Evolutionary conservation across 306 rosid genomes (phyloP), one percentile per base, ranked within the genome.

Genomic region (Psophocarpus tetragonolobus): DNA sequence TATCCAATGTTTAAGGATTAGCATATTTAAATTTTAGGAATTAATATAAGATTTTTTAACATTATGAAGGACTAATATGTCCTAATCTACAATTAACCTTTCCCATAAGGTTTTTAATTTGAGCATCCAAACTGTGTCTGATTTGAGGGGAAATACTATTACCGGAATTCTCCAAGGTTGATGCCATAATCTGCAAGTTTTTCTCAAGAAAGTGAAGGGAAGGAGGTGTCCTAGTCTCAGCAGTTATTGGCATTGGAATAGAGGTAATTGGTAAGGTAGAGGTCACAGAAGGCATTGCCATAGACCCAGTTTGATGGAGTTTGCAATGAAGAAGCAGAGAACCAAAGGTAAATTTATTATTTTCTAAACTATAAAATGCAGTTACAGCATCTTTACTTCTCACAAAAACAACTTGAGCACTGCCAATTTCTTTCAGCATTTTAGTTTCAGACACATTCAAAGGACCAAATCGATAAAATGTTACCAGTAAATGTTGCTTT

Each of bases 401-500:
- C 58, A 83, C 56, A 71, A 94, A 94, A 62, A 83, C 93, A 80
- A 94, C 39, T 86, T 78, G 91, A 9, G 88, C 97, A 66, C 74
- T 29, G 6, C 80, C 36, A 3, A 82, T 58, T 14, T 86, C 91
- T 61, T 89, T 71, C 4, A 77, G 71, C 41, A 85, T 48, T 82
- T 61, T 81, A 3, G 90, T 85, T 77, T 88, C 93, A 0, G 89
- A 78, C 72, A 89, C 96, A 56, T 84, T 88, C 86, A 94, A 71
- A 38, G 94, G 91, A 71, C 97, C 97, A 47, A 87, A 94, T 86
- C 35, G 85, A 77, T 80, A 74, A 89, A 94, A 94, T 57, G 82
- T 80, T 35, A 84, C 68, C 65, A 88, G 12, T 51, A 94, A 76
- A 63, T 89, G 88, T 57, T 84, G 93, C 75, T 85, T 90, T 6